Base-by-base conservation (phyloP, 495 filamentous ascomycete species). In the Aspergillus kassunensis region DNA sequence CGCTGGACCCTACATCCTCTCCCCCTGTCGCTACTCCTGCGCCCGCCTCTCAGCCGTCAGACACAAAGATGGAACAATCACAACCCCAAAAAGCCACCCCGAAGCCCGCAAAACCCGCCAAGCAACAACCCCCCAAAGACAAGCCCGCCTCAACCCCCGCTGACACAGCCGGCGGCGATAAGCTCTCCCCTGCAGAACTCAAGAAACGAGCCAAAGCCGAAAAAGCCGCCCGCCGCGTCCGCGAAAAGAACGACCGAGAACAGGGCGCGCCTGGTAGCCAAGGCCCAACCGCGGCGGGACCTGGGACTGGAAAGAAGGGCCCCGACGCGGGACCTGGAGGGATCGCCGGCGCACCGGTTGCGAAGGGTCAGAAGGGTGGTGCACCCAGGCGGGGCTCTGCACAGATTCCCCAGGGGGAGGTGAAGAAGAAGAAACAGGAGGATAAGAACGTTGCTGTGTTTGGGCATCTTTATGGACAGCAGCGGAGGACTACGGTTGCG, bases 151-250 rank as follows among this genome's bases (percentile, higher is more conserved):
- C 58, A n/a, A 37, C 57, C 9, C 25, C 51, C 29, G 35, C 50
- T 16, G 55, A 53, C 16, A 53, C 44, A 7, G 59, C 51, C 21
- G 60, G 44, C 18, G 67, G 72, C 49, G 68, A 73, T 20, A 75
- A 89, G 50, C 74, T 82, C 45, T 82, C 82, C 1, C 74, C 76
- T 10, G 84, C 83, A 6, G 86, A 91, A 61, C 59, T 89, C 60
- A 93, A 92, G 62, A 87, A 86, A 44, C 78, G 80, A 65, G 81
- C 82, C 44, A 90, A 92, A 63, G 88, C 82, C 10, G 88, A 93
- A 57, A 91, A 91, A 64, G 80, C 80, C 43, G 87, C 86, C 25
- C 77, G 84, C 51, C 79, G 90, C 61, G 87, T 82, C 18, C 77
- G 83, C 61, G 78, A 62, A 79, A 83, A 70, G 71, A 71, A 56